A percentile compares a stretch with the other conserved stretches of the same genome.
These are phyloP conservation scores for Neofusicoccum parvum DNA, from an alignment of 2,329 filamentous ascomycete species.

Conservation along the genomic window DNA sequence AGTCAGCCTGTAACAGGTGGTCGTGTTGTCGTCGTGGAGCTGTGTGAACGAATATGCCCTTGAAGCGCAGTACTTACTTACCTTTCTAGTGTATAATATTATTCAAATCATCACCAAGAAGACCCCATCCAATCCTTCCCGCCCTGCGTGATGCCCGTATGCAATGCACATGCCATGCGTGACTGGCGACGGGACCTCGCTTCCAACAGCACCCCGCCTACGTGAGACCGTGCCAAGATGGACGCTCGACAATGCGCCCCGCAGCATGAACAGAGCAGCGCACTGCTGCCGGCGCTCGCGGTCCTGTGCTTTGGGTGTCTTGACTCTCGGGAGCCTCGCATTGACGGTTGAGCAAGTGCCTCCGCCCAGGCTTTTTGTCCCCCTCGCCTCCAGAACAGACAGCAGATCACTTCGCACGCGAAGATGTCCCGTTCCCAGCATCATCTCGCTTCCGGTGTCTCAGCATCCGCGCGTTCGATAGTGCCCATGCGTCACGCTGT, in stretches of 20 bases:
- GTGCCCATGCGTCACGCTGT: too few species aligned
- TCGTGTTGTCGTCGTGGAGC: background rate
- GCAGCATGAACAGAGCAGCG: background rate
- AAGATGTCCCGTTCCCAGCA: too few species aligned
- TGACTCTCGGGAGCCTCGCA: background rate
- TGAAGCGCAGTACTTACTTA: background rate
- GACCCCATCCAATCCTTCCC: background rate
- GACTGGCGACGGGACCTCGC: background rate
- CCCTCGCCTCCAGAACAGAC: too few species aligned
- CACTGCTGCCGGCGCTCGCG: background rate
- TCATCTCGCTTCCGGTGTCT: too few species aligned
- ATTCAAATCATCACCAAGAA: background rate
- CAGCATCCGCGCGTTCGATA: too few species aligned
- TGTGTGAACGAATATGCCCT: background rate
- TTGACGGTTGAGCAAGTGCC: too few species aligned
- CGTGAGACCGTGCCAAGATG: too few species aligned
- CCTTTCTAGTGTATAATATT: constrained; percentile 18
- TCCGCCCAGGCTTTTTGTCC: too few species aligned
- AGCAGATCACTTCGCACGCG: too few species aligned
- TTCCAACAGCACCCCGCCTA: too few species aligned
- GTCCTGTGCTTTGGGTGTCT: background rate
- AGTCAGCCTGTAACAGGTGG: background rate
- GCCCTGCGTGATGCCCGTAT: background rate
- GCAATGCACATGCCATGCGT: background rate
- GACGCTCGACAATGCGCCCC: background rate